Evolutionary conservation across 1,139 yeast genomes (phyloP), one percentile per base, ranked within the genome.

Genomic region (Protomyces gravidus): DNA sequence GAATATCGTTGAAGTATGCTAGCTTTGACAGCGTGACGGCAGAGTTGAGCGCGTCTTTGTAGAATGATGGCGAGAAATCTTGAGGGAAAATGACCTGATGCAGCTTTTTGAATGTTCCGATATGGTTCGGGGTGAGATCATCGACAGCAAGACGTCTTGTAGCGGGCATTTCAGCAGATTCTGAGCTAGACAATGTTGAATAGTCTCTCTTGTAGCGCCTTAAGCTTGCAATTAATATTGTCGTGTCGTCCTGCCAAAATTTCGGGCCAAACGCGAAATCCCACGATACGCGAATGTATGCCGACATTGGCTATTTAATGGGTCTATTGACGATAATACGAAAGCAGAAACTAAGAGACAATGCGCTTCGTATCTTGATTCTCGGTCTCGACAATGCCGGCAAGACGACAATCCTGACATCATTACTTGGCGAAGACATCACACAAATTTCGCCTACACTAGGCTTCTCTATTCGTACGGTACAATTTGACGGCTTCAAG

Each of bases 351-450:
- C 73, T 81, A 53, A 88, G 88, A 70, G 96, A 88, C 66, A 77
- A 78, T 61, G 95, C 89, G 71, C 73, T 87, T 50, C 76, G 97
- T 28, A 79, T 89, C 27, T 75, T 90, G 36, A 77, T 87, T 64
- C 77, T 90, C 9, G 96, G 96, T 0, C 77, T 89, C n/a, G 96
- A 89, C 69, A 88, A 87, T 69, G 80, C 95, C 0, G 97, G 97
- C 4, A 89, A 89, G 69, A 86, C 96, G 1, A 86, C 95, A 0
- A 79, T 89, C 4, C 84, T 88, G 32, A 82, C 82, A 63, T 71
- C 76, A 21, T 66, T 81, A 5, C 70, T 73, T 42, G 70, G 70
- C 25, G 72, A 79, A 55, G 76, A 75, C 63, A 55, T 48, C 30
- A 25, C 48, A 32, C 50, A 50, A 17, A 55, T 55, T 42, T 75